phyloP scores from a whole-genome alignment of 2,329 filamentous ascomycete species.

The Talaromyces sp. region DNA sequence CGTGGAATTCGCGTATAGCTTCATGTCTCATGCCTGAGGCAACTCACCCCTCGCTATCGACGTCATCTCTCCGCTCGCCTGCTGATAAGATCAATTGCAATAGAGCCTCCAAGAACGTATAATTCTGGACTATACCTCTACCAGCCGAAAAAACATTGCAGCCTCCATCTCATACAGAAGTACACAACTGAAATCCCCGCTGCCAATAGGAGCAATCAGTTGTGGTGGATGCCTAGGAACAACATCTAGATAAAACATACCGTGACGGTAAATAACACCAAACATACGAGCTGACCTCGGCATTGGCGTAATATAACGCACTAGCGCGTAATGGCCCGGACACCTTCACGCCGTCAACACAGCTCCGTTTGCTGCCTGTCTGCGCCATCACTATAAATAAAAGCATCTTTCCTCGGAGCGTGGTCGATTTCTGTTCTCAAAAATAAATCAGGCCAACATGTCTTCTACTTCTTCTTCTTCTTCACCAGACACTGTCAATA shows the following conservation, averaged over 20 bases:
- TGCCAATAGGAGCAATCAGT: too few species aligned
- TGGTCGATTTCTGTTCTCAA: not conserved
- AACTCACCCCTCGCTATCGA: not conserved
- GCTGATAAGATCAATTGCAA: not conserved
- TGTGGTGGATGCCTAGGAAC: not conserved
- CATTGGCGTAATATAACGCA: not conserved
- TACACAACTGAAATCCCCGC: too few species aligned
- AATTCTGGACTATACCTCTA: too few species aligned
- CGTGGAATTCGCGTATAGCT: not conserved
- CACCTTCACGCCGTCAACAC: not conserved
- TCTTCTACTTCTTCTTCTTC: too few species aligned
- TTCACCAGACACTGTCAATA: conserved; percentile 11
- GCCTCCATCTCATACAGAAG: too few species aligned
- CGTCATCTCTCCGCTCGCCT: not conserved
- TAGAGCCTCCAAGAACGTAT: too few species aligned
- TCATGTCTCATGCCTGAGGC: too few species aligned
- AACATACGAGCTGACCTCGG: not conserved
- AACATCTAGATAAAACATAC: not conserved
- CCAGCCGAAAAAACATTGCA: too few species aligned
- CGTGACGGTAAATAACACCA: not conserved
- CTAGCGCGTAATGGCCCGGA: not conserved
- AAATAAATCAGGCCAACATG: not conserved
- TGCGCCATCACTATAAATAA: not conserved
- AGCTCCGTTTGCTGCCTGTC: not conserved
- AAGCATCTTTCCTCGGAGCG: not conserved